Conservation (phyloP, 1,284 basidiomycete species). For the Volvariella volvacea region DNA sequence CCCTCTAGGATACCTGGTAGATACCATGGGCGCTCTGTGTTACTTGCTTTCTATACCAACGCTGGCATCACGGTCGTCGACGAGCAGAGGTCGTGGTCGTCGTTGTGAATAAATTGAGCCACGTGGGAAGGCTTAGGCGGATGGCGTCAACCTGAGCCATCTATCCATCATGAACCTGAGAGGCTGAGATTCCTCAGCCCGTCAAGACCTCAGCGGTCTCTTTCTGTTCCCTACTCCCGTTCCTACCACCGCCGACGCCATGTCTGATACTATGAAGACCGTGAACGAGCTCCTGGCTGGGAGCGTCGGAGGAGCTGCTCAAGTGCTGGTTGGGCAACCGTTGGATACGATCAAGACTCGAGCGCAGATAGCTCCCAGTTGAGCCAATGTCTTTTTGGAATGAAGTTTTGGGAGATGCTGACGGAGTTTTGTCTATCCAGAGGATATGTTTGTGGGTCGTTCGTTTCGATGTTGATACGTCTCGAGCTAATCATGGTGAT, state of each 20-base stretch:
- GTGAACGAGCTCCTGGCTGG: conserved; percentile 74
- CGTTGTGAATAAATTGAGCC: background rate
- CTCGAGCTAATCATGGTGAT: background rate
- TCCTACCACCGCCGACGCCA: background rate
- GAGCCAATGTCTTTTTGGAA: conserved; percentile 12
- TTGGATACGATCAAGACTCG: conserved; percentile 85
- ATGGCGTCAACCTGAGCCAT: conserved; percentile 1
- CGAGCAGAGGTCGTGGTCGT: too few species aligned
- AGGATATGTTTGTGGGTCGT: conserved; percentile 72
- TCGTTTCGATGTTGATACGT: background rate
- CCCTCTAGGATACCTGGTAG: background rate
- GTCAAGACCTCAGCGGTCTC: background rate
- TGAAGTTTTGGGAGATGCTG: conserved; percentile 4
- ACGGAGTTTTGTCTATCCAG: conserved; percentile 31
- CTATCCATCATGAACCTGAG: background rate
- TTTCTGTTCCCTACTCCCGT: background rate
- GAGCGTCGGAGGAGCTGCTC: conserved; percentile 71
- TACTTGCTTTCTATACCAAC: too few species aligned
- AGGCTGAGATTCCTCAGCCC: background rate
- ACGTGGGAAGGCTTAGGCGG: background rate
- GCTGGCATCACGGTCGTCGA: too few species aligned
- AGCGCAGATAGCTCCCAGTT: conserved; percentile 74
- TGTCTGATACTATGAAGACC: conserved; percentile 26
- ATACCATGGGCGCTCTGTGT: background rate
- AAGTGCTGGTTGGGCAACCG: conserved; percentile 83